phyloP scores from a whole-genome alignment of 441 rosid genomes.

The Flueggea neowawraea region DNA sequence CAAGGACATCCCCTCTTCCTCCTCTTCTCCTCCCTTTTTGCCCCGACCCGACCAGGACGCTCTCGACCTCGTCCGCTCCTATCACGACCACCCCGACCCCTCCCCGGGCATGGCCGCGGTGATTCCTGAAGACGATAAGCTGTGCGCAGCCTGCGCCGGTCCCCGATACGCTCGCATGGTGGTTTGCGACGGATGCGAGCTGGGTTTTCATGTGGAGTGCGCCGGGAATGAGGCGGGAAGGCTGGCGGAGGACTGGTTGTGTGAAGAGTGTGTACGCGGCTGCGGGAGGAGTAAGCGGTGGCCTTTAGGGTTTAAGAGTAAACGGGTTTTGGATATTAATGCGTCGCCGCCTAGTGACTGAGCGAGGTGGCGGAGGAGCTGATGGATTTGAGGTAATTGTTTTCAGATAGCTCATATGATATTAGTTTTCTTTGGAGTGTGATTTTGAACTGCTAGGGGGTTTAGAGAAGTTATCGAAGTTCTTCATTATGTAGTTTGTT shows the following conservation, averaged over 20 bases:
- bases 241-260: slow-evolving; percentile 61
- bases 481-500: too few relatives aligned
- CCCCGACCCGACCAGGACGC: slow-evolving; percentile 31
- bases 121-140: slow-evolving; percentile 30
- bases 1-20: slow-evolving; percentile 77
- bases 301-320: slow-evolving; percentile 79
- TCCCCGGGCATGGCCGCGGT: slow-evolving; percentile 40
- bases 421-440: not conserved
- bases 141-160: slow-evolving; percentile 26
- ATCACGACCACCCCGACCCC: slow-evolving; percentile 53
- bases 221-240: slow-evolving; percentile 27
- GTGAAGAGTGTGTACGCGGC: slow-evolving; percentile 47
- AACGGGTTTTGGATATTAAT: slow-evolving; percentile 74
- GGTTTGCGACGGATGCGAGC: slow-evolving; percentile 88
- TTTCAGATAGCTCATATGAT: not conserved
- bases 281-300: slow-evolving; percentile 73
- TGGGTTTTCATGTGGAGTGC: slow-evolving; percentile 66
- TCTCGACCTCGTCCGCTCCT: slow-evolving; percentile 53
- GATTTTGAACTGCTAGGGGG: not conserved
- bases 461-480: too few relatives aligned
- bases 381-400: slow-evolving; percentile 46
- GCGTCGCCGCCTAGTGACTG: slow-evolving; percentile 85
- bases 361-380: slow-evolving; percentile 33
- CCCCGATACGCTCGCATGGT: slow-evolving; percentile 46
- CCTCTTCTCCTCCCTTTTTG: slow-evolving; percentile 15